Conservation (phyloP, 2,329 filamentous ascomycete species). For the Myrmaecium sp. region DNA sequence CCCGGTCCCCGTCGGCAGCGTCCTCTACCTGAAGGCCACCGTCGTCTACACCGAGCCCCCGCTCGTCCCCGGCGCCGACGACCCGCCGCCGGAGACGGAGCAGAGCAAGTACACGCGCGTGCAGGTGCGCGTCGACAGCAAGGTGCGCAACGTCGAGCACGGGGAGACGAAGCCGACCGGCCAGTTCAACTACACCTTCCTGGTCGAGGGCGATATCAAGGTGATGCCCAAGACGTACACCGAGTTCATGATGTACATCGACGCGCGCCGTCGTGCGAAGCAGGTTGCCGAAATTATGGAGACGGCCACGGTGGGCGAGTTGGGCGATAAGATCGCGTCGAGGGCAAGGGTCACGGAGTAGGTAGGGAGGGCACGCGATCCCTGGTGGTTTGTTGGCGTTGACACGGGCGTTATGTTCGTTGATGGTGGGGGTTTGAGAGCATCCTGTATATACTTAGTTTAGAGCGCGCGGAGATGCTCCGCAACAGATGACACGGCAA, state of each 20-base stretch:
- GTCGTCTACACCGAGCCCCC: conserved; percentile 55
- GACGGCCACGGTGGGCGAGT: conserved; percentile 6
- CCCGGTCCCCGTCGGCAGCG: conserved; percentile 57
- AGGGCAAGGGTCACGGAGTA: conserved; percentile 19
- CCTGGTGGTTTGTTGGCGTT: too few species aligned
- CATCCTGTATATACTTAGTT: too few species aligned
- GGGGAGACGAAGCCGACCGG: conserved; percentile 50
- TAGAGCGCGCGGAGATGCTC: too few species aligned
- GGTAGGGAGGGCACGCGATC: not conserved
- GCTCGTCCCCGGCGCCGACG: conserved; percentile 22
- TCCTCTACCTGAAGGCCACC: conserved; percentile 55
- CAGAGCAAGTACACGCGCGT: conserved; percentile 39
- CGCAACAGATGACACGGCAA: too few species aligned
- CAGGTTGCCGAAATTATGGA: conserved; percentile 30
- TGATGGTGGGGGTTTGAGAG: too few species aligned
- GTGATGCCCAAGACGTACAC: conserved; percentile 48
- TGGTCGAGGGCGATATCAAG: conserved; percentile 45
- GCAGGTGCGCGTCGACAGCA: conserved; percentile 54
- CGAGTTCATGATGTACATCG: conserved; percentile 49
- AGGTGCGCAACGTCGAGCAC: conserved; percentile 56
- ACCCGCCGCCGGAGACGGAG: conserved; percentile 9
- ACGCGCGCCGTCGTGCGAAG: conserved; percentile 39
- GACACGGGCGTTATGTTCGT: too few species aligned
- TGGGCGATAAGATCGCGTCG: conserved; percentile 3
- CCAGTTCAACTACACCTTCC: conserved; percentile 62